Conservation (phyloP, 495 filamentous ascomycete genomes). For the Aspergillus asperescens region DNA sequence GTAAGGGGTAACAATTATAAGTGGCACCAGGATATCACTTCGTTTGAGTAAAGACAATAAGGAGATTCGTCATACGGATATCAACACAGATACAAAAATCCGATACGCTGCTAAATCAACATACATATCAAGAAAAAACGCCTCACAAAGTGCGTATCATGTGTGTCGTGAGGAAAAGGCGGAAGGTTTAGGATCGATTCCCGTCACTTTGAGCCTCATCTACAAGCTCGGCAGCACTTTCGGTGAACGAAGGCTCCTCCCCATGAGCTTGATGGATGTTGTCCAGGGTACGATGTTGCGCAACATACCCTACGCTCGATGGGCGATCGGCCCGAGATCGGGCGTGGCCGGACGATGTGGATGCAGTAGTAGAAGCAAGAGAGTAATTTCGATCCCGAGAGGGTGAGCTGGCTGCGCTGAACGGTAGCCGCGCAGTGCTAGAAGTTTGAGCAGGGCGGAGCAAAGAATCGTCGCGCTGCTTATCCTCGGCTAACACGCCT, state of each 20-base stretch:
- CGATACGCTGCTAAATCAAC: constrained; percentile 17
- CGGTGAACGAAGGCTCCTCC: constrained; percentile 47
- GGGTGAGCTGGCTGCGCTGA: constrained; percentile 49
- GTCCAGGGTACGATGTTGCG: constrained; percentile 57
- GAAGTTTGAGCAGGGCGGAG: constrained; percentile 21
- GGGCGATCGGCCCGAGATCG: constrained; percentile 48
- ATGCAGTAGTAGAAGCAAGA: constrained; percentile 41
- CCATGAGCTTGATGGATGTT: constrained; percentile 53
- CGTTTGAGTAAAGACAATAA: constrained; percentile 19
- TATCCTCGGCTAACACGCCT: constrained; percentile 5
- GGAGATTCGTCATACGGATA: constrained; percentile 37
- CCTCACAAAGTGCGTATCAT: constrained; percentile 1
- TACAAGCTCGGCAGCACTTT: constrained; percentile 49
- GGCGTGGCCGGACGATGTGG: constrained; percentile 42
- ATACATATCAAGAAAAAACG: constrained; percentile 4
- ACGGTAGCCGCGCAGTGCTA: constrained; percentile 50
- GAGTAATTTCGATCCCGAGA: constrained; percentile 46
- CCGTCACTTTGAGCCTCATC: constrained; percentile 24
- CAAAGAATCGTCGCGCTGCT: background rate
- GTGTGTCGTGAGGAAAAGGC: constrained; percentile 3
- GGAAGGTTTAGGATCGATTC: background rate
- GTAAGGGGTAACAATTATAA: constrained; percentile 3
- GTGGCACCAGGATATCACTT: constrained; percentile 11
- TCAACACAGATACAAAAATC: constrained; percentile 16
- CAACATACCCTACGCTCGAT: constrained; percentile 67